A percentile compares a stretch with the other conserved stretches of the same genome.
phyloP scores from a whole-genome alignment of 2,329 filamentous ascomycete genomes.

The Sporothrix brunneoviolacea region DNA sequence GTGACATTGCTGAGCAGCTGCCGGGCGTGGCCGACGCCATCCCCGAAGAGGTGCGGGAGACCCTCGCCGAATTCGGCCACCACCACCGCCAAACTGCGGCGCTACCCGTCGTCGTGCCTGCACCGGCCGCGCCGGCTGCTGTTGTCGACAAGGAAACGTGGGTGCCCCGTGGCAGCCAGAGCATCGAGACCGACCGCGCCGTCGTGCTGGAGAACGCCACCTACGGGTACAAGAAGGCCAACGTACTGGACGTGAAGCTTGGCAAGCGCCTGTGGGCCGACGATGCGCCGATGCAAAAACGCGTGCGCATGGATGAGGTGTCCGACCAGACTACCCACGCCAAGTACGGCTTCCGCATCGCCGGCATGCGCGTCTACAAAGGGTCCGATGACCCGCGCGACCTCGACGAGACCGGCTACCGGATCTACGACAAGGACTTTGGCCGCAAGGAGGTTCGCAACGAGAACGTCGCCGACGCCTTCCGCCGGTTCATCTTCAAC shows the following conservation, averaged over 20 bases:
- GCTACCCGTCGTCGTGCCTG: constrained; percentile 9
- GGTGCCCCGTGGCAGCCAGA: constrained; percentile 45
- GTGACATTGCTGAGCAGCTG: constrained; percentile 42
- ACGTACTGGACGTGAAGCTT: constrained; percentile 90
- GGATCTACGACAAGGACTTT: constrained; percentile 57
- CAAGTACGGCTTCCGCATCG: constrained; percentile 55
- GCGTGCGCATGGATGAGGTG: constrained; percentile 53
- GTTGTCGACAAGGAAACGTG: constrained; percentile 29
- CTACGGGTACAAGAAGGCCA: constrained; percentile 72
- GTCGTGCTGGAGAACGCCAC: constrained; percentile 83
- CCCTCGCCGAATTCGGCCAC: constrained; percentile 22
- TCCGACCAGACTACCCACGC: constrained; percentile 52
- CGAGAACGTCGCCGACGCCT: constrained; percentile 47
- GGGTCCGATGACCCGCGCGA: constrained; percentile 39
- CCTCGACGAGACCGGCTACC: constrained; percentile 49
- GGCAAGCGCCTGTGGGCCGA: constrained; percentile 83
- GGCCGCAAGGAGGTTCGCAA: constrained; percentile 47
- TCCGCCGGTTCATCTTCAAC: constrained; percentile 54
- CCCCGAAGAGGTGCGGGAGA: constrained; percentile 34
- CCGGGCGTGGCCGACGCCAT: constrained; percentile 39
- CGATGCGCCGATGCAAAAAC: constrained; percentile 53
- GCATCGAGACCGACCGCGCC: constrained; percentile 69
- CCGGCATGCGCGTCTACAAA: constrained; percentile 58
- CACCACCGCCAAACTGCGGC: constrained; percentile 16
- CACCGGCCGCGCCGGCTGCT: not conserved